phyloP scores from a whole-genome alignment of 129 eudicot genomes.

The Tagetes patula region DNA sequence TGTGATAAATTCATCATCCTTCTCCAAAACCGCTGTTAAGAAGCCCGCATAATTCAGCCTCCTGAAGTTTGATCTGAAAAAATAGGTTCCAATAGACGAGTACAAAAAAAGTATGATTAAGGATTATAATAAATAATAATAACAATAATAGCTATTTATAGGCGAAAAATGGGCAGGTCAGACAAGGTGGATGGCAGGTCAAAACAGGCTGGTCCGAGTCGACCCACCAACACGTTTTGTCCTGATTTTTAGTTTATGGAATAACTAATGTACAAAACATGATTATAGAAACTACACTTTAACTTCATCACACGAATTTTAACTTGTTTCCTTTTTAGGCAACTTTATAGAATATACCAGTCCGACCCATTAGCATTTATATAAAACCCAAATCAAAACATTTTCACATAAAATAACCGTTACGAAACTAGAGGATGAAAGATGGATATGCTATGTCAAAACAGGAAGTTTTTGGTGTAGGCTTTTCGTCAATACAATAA shows the following conservation, averaged over 20 bases:
- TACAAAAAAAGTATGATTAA: conserved; percentile 14
- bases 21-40: conserved; percentile 69
- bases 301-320: background rate
- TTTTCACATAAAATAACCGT: background rate
- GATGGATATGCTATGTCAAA: background rate
- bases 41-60: conserved; percentile 74
- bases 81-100: conserved; percentile 14
- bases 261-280: background rate
- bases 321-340: background rate
- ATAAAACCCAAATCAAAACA: background rate
- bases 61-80: conserved; percentile 72
- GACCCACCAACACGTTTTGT: background rate
- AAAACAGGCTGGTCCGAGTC: background rate
- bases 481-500: background rate
- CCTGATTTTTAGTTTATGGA: background rate
- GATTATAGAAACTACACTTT: background rate
- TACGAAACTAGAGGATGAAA: background rate
- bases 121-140: background rate
- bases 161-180: background rate
- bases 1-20: conserved; percentile 65
- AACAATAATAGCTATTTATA: background rate
- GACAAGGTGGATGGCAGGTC: background rate
- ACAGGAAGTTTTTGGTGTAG: background rate
- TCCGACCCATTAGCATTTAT: background rate
- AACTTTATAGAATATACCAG: no score